A percentile compares a stretch with the other conserved stretches of the same genome.
Conservation (phyloP, 2,329 filamentous ascomycete species). For the Botrytis sinoallii region DNA sequence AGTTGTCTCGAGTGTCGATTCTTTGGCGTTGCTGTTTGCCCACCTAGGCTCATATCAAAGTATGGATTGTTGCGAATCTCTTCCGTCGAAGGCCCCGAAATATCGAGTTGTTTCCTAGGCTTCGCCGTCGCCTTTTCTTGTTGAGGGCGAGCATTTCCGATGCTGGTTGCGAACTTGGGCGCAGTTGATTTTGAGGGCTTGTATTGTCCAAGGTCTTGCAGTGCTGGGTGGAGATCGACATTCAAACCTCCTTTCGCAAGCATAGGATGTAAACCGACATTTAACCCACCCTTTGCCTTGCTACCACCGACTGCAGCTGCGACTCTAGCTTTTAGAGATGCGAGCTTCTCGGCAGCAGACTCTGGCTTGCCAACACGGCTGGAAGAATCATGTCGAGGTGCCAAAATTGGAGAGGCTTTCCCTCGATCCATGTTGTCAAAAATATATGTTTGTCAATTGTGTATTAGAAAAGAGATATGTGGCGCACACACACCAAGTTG, state of each 20-base stretch:
- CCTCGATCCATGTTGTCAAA: constrained; percentile 48
- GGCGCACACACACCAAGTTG: neutral
- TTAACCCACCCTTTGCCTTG: constrained; percentile 46
- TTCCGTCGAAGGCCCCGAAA: constrained; percentile 55
- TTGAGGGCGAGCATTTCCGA: constrained; percentile 41
- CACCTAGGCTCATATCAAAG: constrained; percentile 67
- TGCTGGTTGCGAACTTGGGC: constrained; percentile 41
- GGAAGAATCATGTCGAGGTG: constrained; percentile 53
- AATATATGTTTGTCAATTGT: neutral
- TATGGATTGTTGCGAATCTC: constrained; percentile 74
- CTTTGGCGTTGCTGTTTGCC: constrained; percentile 56
- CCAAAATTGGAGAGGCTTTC: constrained; percentile 50
- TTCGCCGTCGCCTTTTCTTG: constrained; percentile 44
- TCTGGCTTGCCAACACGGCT: constrained; percentile 55
- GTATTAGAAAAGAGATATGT: neutral
- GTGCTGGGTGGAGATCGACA: constrained; percentile 57
- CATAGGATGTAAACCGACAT: constrained; percentile 41
- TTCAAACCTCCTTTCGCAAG: constrained; percentile 43
- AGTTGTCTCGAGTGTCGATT: constrained; percentile 71
- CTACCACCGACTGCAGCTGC: constrained; percentile 64
- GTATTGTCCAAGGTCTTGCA: constrained; percentile 55
- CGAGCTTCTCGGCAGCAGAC: constrained; percentile 63
- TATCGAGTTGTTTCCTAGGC: constrained; percentile 50
- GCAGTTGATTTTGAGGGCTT: constrained; percentile 42
- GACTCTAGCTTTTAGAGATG: constrained; percentile 75